Base-by-base conservation (phyloP, 2,329 filamentous ascomycete species). In the Fusarium torreyae region DNA sequence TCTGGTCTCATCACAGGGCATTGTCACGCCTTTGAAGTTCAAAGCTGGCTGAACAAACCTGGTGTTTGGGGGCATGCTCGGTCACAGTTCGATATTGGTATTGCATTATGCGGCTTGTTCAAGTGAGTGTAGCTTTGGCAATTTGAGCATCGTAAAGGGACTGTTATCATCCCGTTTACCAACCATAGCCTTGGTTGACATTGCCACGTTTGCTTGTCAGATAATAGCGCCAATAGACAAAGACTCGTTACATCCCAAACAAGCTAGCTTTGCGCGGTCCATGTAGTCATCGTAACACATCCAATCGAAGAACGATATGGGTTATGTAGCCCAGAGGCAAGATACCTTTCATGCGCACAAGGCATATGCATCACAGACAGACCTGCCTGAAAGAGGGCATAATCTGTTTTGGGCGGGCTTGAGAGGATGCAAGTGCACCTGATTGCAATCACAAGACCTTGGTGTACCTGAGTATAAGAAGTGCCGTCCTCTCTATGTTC, bases 251-350 rank as follows among this genome's bases (percentile, higher is more conserved):
- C 31, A 18, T 15, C 57, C 40, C 6, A 42, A 60, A 40, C 14
- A 28, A 42, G 57, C 42, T 60, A 60, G 57, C 52, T 42, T 60
- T 60, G 57, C 57, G 57, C 57, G 17, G n/a, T 26, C 17, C 18
- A 28, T 7, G 15, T 36, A 13, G 7, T 17, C 11, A 6, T 20
- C 53, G 44, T 18, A 24, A 20, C 2, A 17, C 24, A 51, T 8
- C 53, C 53, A 56, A 51, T 51, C 9, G 39, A 51, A 28, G 15
- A n/a, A 3, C 15, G 7, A 17, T 24, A 31, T 17, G 13, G 17
- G 10, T 0, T 8, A 3, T 51, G 9, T 6, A 7, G 31, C 20
- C 2, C 4, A 31, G n/a, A 33, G 20, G n/a, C 11, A 40, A 17
- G 44, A 24, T 33, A 26, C 24, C 7, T 18, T 26, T 31, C 7